Base-by-base conservation (phyloP, 2,329 filamentous ascomycete species). In the Corinectria fuckeliana region DNA sequence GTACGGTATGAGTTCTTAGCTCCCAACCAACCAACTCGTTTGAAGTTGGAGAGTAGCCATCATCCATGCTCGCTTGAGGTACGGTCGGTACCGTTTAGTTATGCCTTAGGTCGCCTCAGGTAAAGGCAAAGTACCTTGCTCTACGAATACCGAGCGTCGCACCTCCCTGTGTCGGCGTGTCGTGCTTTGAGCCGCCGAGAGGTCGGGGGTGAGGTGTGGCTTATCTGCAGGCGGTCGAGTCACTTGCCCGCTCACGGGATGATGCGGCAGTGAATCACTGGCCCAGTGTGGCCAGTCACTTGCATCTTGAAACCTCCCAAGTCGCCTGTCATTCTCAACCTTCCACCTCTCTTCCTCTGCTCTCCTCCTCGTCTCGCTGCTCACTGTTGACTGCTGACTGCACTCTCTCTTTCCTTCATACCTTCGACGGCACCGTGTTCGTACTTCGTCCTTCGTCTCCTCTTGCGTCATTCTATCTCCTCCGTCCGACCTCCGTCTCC, bases 201-300 rank as follows among this genome's bases (percentile, higher is more conserved):
- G 18, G 49, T 47, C 42, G 32, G 42, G 23, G n/a, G n/a, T n/a
- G n/a, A n/a, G n/a, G 25, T 69, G 64, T 71, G 69, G 68, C 69
- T 69, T 68, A 71, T 70, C 67, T 55, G 62, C 39, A 32, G 54
- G 61, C 42, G 34, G 58, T 68, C 61, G 57, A 62, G 61, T 68
- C 64, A 66, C 58, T 71, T 61, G 61, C 56, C 51, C 45, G 58
- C 60, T 71, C 62, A 70, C 69, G 69, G 69, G 65, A 71, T 71
- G 69, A 71, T 71, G 69, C 68, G 65, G 69, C 67, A 64, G 68
- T 71, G 69, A 71, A 65, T 71, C 67, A 69, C 66, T 70, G 68
- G 68, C 53, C 49, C 48, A 51, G 39, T 42, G 64, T 70, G 64
- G 63, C 62, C 67, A 61, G 55, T 65, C 63, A 57, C 54, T 61